A percentile compares a stretch with the other conserved stretches of the same genome.
Conservation (phyloP, 1,284 basidiomycete species). For the Trametes hirsuta region DNA sequence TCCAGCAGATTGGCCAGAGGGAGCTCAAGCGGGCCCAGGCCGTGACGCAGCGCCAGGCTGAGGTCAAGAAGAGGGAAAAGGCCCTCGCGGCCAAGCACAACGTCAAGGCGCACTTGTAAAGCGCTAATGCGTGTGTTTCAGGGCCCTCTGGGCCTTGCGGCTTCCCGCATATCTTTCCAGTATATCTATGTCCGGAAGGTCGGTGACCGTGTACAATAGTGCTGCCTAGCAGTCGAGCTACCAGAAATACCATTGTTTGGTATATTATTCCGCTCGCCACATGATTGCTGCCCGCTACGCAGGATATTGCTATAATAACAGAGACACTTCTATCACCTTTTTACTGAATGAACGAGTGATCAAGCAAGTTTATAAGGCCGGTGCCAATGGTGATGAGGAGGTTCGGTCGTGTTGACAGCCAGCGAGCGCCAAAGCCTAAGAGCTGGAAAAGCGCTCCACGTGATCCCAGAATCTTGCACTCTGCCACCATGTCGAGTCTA, state of each 20-base stretch:
- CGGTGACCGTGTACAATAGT: not conserved
- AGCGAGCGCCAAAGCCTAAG: not conserved
- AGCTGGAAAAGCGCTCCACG: not conserved
- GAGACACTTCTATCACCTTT: not conserved
- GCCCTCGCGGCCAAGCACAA: slow-evolving; percentile 60
- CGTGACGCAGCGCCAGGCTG: slow-evolving; percentile 55
- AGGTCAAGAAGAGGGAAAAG: slow-evolving; percentile 62
- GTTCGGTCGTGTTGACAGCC: not conserved
- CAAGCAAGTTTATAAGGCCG: not conserved
- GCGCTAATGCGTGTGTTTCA: not conserved
- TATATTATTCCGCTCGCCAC: too few relatives aligned
- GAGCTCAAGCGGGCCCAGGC: slow-evolving; percentile 76
- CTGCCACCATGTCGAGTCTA: slow-evolving; percentile 24
- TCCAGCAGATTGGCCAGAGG: slow-evolving; percentile 90
- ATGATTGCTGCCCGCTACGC: too few relatives aligned
- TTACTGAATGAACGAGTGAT: too few relatives aligned
- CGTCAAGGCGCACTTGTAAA: slow-evolving; percentile 46
- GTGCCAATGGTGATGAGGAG: not conserved
- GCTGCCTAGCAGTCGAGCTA: not conserved
- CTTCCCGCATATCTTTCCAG: not conserved
- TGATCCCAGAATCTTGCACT: slow-evolving; percentile 20
- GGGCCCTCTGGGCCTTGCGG: not conserved
- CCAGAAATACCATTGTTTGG: too few relatives aligned
- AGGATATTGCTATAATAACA: too few relatives aligned
- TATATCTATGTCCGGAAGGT: not conserved